A percentile compares a stretch with the other conserved stretches of the same genome.
Evolutionary conservation across 768 basidiomycete genomes (phyloP).

Genomic region (Leccinum subgranulosum): DNA sequence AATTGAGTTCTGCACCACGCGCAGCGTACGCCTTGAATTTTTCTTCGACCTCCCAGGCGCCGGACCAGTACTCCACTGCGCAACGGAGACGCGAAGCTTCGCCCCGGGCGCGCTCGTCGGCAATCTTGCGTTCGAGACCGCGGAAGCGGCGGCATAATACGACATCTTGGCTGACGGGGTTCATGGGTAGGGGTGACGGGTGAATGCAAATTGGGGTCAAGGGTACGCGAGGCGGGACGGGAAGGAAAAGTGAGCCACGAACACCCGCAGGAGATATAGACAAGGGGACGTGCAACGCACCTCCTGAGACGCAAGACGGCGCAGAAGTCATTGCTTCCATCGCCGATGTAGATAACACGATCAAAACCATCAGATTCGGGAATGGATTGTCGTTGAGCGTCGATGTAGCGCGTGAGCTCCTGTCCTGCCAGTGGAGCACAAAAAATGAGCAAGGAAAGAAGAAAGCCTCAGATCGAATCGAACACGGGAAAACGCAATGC

Average conservation of each 20-base stretch:
- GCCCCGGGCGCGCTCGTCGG: constrained; percentile 51
- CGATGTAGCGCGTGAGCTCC: constrained; percentile 84
- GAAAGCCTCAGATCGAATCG: not conserved
- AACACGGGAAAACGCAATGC: not conserved
- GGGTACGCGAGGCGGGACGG: not conserved
- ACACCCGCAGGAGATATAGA: not conserved
- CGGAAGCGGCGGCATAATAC: constrained; percentile 77
- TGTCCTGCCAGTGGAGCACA: constrained; percentile 65
- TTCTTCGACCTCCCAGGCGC: constrained; percentile 97
- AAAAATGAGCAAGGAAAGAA: too few relatives aligned
- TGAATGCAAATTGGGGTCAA: not conserved
- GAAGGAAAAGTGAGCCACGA: not conserved
- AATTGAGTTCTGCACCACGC: not conserved
- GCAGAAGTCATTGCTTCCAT: constrained; percentile 95
- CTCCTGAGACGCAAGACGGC: constrained; percentile 78
- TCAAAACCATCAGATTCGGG: constrained; percentile 52
- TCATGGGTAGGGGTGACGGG: not conserved
- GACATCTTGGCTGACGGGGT: constrained; percentile 64
- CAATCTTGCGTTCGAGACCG: constrained; percentile 77
- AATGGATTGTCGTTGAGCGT: constrained; percentile 13
- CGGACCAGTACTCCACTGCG: constrained; percentile 80
- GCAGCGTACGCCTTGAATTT: constrained; percentile 42
- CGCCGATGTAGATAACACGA: constrained; percentile 86
- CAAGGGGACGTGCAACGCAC: constrained; percentile 33
- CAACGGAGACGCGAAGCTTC: constrained; percentile 59